Conservation (phyloP, 2,329 filamentous ascomycete species). For the Ustulina deusta region DNA sequence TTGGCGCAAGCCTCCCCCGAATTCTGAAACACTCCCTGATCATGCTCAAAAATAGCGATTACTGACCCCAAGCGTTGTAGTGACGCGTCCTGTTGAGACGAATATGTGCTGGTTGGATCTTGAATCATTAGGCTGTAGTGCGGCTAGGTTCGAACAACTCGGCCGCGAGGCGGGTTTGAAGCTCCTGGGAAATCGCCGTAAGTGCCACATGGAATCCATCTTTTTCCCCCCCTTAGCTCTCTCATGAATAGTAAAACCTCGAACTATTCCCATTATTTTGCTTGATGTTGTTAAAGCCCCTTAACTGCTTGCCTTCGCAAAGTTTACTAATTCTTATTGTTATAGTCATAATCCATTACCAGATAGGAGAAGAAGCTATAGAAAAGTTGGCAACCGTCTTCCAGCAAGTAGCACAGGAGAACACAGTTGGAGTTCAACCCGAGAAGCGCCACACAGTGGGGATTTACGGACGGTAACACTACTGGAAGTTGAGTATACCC, state of each 20-base stretch:
- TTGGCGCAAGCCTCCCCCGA: not conserved
- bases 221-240: not conserved
- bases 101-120: slow-evolving; percentile 81
- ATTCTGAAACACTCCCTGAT: not conserved
- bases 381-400: slow-evolving; percentile 61
- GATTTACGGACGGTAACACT: slow-evolving; percentile 38
- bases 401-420: slow-evolving; percentile 49
- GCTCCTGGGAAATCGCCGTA: slow-evolving; percentile 44
- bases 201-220: slow-evolving; percentile 3
- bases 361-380: slow-evolving; percentile 71
- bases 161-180: slow-evolving; percentile 47
- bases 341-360: slow-evolving; percentile 51
- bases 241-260: not conserved
- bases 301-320: not conserved
- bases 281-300: not conserved
- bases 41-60: not conserved
- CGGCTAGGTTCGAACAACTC: slow-evolving; percentile 45
- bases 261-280: not conserved
- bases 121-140: slow-evolving; percentile 42
- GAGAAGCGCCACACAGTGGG: slow-evolving; percentile 27
- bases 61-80: not conserved
- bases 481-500: not conserved
- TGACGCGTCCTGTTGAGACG: slow-evolving; percentile 72
- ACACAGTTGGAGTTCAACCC: slow-evolving; percentile 50
- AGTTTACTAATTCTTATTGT: not conserved